Evolutionary conservation across 164 flowering plant species (phyloP).

Genomic region (Echeveria elegans): DNA sequence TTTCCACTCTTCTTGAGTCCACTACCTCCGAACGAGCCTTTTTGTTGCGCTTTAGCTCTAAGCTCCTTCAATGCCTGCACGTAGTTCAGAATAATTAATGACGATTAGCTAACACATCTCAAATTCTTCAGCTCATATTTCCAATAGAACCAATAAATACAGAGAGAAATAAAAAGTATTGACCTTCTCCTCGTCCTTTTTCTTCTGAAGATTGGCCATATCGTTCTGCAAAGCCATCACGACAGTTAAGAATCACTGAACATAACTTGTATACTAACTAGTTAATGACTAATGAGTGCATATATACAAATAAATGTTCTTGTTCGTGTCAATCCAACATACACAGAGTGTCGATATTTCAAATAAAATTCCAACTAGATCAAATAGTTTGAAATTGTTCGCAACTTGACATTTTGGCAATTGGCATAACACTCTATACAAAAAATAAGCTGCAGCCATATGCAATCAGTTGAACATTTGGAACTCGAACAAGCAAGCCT

Average conservation of each 20-base stretch:
- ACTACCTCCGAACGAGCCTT: slow-evolving; percentile 80
- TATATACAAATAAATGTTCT: neutral
- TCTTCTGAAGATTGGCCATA: slow-evolving; percentile 67
- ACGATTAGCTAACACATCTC: neutral
- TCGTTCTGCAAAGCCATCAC: slow-evolving; percentile 37
- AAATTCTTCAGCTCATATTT: neutral
- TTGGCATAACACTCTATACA: too few relatives aligned
- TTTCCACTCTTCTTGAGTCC: slow-evolving; percentile 97
- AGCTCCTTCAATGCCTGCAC: slow-evolving; percentile 79
- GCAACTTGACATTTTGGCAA: too few relatives aligned
- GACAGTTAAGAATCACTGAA: neutral
- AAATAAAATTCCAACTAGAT: too few relatives aligned
- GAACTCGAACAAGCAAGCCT: too few relatives aligned
- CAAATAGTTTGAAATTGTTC: too few relatives aligned
- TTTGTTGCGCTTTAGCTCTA: slow-evolving; percentile 76
- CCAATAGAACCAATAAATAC: neutral
- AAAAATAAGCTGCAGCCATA: too few relatives aligned
- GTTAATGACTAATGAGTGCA: neutral
- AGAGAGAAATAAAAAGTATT: slow-evolving; percentile 3
- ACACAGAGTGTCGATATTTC: too few relatives aligned
- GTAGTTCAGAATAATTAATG: neutral
- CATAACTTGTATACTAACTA: too few relatives aligned
- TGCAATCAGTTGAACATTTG: too few relatives aligned
- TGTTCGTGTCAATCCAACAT: too few relatives aligned
- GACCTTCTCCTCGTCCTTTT: slow-evolving; percentile 92